A percentile compares a stretch with the other conserved stretches of the same genome.
Conservation (phyloP, 192 early-diverging fungal species). For the Bifiguratus adelaidae region DNA sequence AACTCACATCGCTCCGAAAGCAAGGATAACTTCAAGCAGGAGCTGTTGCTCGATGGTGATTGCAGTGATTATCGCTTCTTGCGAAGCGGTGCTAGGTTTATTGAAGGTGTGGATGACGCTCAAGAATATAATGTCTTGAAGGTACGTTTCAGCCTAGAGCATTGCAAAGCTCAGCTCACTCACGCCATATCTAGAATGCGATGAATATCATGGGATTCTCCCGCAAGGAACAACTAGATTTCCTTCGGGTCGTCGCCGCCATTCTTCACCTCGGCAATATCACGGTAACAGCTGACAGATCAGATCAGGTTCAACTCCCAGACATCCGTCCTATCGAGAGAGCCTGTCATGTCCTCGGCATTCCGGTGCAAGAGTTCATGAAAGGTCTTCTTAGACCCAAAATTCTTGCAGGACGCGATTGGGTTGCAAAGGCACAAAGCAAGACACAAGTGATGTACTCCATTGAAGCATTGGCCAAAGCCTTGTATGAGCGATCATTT, state of each 20-base stretch:
- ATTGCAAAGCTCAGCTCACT: background rate
- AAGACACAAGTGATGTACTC: slow-evolving; percentile 78
- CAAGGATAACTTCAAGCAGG: slow-evolving; percentile 41
- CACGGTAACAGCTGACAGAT: slow-evolving; percentile 59
- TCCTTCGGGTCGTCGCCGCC: slow-evolving; percentile 77
- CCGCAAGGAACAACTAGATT: slow-evolving; percentile 62
- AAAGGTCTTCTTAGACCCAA: slow-evolving; percentile 78
- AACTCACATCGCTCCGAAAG: slow-evolving; percentile 65
- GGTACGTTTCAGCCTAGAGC: slow-evolving; percentile 19
- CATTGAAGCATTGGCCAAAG: slow-evolving; percentile 82
- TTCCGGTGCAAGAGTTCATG: slow-evolving; percentile 78
- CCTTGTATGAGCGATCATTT: slow-evolving; percentile 96
- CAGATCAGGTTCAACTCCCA: slow-evolving; percentile 79
- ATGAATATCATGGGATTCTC: slow-evolving; percentile 77
- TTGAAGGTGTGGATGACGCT: slow-evolving; percentile 89
- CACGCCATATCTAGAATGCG: slow-evolving; percentile 39
- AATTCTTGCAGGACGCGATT: slow-evolving; percentile 92
- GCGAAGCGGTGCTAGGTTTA: slow-evolving; percentile 73
- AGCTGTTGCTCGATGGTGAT: slow-evolving; percentile 6
- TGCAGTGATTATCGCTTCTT: slow-evolving; percentile 42
- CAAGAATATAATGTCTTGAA: slow-evolving; percentile 66
- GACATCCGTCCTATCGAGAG: slow-evolving; percentile 70
- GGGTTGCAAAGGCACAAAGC: slow-evolving; percentile 88
- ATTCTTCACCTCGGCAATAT: slow-evolving; percentile 95
- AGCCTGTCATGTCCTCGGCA: slow-evolving; percentile 91